Conservation (phyloP, 176 grass and related monocot species). For the Oryza meyeriana region DNA sequence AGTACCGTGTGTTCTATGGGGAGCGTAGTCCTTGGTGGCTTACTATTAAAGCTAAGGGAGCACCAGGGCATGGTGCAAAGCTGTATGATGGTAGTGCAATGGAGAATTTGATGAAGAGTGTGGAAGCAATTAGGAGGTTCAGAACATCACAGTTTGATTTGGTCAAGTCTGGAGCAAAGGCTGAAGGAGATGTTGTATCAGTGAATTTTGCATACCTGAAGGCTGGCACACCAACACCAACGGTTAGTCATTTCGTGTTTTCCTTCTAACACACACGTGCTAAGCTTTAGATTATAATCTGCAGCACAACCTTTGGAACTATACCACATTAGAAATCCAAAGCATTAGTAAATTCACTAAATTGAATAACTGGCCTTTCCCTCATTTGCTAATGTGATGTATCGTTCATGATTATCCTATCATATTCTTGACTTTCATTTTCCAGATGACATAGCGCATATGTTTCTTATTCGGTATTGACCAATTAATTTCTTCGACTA, state of each 20-base stretch:
- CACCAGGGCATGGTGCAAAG: conserved; percentile 86
- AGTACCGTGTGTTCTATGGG: conserved; percentile 87
- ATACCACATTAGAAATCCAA: not conserved
- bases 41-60: conserved; percentile 65
- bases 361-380: not conserved
- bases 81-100: conserved; percentile 90
- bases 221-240: conserved; percentile 79
- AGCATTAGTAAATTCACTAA: conserved; percentile 9
- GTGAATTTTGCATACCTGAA: conserved; percentile 91
- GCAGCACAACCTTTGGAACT: not conserved
- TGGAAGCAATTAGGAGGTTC: conserved; percentile 77
- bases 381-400: conserved; percentile 3
- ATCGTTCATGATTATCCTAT: not conserved
- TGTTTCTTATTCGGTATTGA: not conserved
- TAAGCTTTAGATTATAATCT: not conserved
- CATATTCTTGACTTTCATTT: not conserved
- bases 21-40: conserved; percentile 87
- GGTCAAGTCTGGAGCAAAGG: conserved; percentile 73
- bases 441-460: not conserved
- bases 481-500: not conserved
- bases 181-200: conserved; percentile 83
- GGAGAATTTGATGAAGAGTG: conserved; percentile 95
- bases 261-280: not conserved
- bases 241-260: conserved; percentile 57
- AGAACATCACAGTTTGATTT: conserved; percentile 85